Conservation (phyloP, 2,329 filamentous ascomycete species). For the Diaporthe sp. region DNA sequence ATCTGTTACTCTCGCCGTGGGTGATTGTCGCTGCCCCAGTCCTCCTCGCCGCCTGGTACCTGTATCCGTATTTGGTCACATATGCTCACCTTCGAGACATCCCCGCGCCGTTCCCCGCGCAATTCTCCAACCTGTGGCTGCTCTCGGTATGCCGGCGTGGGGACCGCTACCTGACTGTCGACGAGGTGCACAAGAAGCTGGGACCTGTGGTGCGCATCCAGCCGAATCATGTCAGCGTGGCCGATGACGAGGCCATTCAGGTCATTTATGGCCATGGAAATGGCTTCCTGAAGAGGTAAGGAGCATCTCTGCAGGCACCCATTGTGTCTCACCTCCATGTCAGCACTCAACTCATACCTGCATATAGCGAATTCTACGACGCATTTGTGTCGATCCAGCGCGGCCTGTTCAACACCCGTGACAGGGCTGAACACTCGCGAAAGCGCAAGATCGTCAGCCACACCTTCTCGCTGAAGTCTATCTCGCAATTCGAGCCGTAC, state of each 20-base stretch:
- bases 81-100: slow-evolving; percentile 63
- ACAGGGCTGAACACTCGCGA: slow-evolving; percentile 83
- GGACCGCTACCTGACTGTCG: slow-evolving; percentile 72
- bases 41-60: slow-evolving; percentile 65
- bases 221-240: slow-evolving; percentile 86
- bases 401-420: slow-evolving; percentile 90
- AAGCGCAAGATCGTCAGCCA: slow-evolving; percentile 92
- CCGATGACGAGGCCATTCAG: slow-evolving; percentile 82
- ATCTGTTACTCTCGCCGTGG: slow-evolving; percentile 58
- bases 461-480: slow-evolving; percentile 85
- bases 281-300: slow-evolving; percentile 78
- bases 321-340: neutral
- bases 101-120: slow-evolving; percentile 72
- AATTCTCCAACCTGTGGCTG: slow-evolving; percentile 86
- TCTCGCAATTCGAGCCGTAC: slow-evolving; percentile 89
- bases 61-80: slow-evolving; percentile 72
- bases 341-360: neutral
- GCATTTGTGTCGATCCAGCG: slow-evolving; percentile 89
- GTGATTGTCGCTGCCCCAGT: slow-evolving; percentile 59
- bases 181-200: slow-evolving; percentile 79
- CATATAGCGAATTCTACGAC: slow-evolving; percentile 83
- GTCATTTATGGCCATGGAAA: slow-evolving; percentile 85
- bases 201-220: slow-evolving; percentile 87
- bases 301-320: neutral
- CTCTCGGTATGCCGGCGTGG: slow-evolving; percentile 75